Evolutionary conservation across 129 eudicot genomes (phyloP).

Genomic region (Gnaphalium uliginosum): DNA sequence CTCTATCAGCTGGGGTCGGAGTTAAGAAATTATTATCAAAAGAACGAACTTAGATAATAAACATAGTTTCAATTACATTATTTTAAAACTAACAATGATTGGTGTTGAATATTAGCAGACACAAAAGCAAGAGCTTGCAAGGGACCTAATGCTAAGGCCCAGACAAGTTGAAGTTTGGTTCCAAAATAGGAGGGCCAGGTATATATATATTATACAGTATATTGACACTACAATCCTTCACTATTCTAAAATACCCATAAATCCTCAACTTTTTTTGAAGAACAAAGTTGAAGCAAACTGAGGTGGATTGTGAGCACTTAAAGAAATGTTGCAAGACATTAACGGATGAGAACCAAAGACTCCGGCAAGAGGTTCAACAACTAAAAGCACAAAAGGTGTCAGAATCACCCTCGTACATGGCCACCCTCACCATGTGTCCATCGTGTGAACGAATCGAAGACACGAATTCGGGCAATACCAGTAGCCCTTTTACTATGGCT

Average conservation of each 20-base stretch:
- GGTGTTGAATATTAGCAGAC: conserved; percentile 50
- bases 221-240: not conserved
- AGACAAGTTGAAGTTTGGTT: conserved; percentile 98
- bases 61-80: not conserved
- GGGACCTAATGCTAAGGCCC: conserved; percentile 67
- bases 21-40: not conserved
- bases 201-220: too few relatives aligned
- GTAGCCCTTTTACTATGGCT: conserved; percentile 27
- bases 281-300: conserved; percentile 89
- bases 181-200: conserved; percentile 97
- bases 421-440: conserved; percentile 85
- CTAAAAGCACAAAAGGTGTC: conserved; percentile 55
- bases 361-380: conserved; percentile 64
- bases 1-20: not conserved
- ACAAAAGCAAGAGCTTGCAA: conserved; percentile 85
- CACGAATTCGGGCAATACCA: conserved; percentile 27
- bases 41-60: not conserved
- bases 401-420: conserved; percentile 59
- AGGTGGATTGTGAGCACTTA: conserved; percentile 82
- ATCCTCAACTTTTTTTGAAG: conserved; percentile 30
- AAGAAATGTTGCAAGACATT: conserved; percentile 76
- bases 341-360: conserved; percentile 74
- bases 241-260: not conserved
- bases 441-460: conserved; percentile 63
- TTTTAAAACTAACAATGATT: conserved; percentile 17